Conservation (phyloP, 2,329 filamentous ascomycete species). For the Verticillium albo-atrum region DNA sequence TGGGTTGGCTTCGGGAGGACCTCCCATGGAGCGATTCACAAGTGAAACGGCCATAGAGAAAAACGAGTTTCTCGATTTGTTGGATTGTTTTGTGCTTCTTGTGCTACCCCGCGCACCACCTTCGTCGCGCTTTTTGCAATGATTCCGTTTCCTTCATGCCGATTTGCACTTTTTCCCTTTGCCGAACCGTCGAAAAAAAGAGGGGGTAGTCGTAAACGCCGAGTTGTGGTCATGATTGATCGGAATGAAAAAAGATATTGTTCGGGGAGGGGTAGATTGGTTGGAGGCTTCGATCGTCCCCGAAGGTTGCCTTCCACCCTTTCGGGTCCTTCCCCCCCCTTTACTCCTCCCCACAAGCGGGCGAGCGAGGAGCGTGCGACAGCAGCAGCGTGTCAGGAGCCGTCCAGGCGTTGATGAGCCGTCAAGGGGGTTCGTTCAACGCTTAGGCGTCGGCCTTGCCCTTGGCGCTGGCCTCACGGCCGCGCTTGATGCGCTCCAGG, state of each 20-base stretch:
- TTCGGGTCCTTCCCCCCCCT: not conserved
- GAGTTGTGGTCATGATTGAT: not conserved
- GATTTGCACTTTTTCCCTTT: not conserved
- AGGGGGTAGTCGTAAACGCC: not conserved
- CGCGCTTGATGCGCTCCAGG: slow-evolving; percentile 77
- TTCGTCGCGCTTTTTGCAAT: not conserved
- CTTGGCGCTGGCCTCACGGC: slow-evolving; percentile 73
- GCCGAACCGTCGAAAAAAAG: not conserved
- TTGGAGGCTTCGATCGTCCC: not conserved
- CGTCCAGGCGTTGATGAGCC: not conserved
- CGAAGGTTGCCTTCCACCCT: not conserved
- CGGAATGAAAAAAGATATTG: not conserved
- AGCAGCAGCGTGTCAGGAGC: not conserved
- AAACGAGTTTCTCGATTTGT: slow-evolving; percentile 36
- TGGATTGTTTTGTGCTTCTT: slow-evolving; percentile 18
- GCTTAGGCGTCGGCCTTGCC: slow-evolving; percentile 58
- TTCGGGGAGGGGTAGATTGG: not conserved
- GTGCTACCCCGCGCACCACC: not conserved
- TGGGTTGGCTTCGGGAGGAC: slow-evolving; percentile 58
- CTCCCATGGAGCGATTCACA: slow-evolving; percentile 75
- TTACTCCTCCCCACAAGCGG: slow-evolving; percentile 4
- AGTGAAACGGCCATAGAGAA: slow-evolving; percentile 73
- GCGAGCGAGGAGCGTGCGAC: not conserved
- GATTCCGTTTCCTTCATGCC: not conserved
- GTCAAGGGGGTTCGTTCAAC: not conserved